phyloP scores from a whole-genome alignment of 2,329 filamentous ascomycete species.

The Sphaerulina populicola region DNA sequence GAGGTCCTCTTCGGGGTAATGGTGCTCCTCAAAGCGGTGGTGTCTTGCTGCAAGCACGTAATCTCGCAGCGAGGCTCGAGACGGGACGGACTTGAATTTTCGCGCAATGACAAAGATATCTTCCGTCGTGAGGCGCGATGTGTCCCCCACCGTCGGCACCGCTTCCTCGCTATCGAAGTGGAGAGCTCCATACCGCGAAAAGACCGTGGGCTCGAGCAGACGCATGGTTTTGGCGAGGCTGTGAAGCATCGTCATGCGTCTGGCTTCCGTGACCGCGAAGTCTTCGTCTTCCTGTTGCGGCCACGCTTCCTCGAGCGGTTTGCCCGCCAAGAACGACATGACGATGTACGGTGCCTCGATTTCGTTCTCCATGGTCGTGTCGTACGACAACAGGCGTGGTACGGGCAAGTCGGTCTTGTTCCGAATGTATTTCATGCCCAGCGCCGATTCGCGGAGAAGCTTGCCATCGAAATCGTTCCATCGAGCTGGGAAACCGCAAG shows the following conservation, averaged over 20 bases:
- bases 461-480: constrained; percentile 18
- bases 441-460: constrained; percentile 14
- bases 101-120: constrained; percentile 15
- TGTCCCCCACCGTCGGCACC: constrained; percentile 5
- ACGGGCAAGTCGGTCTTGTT: constrained; percentile 14
- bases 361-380: constrained; percentile 14
- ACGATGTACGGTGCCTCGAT: constrained; percentile 18
- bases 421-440: constrained; percentile 16
- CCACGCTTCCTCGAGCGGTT: constrained; percentile 7
- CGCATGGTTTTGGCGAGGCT: constrained; percentile 13
- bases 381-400: constrained; percentile 14
- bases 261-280: constrained; percentile 2
- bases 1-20: constrained; percentile 1
- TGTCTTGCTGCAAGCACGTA: constrained; percentile 9
- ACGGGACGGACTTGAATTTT: constrained; percentile 5
- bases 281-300: constrained; percentile 4
- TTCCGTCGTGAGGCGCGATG: constrained; percentile 8
- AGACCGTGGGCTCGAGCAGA: constrained; percentile 4
- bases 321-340: constrained; percentile 16
- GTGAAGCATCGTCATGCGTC: constrained; percentile 15
- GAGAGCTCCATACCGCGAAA: constrained; percentile 12
- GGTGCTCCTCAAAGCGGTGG: constrained; percentile 8
- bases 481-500: constrained; percentile 12
- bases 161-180: constrained; percentile 7
- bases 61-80: constrained; percentile 9